A percentile compares a stretch with the other conserved stretches of the same genome.
Evolutionary conservation across 306 rosid genomes (phyloP).

Genomic region (Hippophae gyantsensis): DNA sequence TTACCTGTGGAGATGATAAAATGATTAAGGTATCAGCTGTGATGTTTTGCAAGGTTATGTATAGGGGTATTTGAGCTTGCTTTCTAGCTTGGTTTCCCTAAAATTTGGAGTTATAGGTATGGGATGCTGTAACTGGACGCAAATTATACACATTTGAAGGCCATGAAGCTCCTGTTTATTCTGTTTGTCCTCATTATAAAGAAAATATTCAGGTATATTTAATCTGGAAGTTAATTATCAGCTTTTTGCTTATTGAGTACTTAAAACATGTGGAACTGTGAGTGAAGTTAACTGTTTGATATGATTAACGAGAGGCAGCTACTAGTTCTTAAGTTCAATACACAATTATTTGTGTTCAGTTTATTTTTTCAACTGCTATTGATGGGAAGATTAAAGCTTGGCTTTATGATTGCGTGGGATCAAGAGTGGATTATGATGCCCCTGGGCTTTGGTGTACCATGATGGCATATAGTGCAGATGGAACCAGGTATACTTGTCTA

Average conservation of each 20-base stretch:
- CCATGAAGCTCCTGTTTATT: slow-evolving; percentile 42
- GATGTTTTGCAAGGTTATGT: slow-evolving; percentile 3
- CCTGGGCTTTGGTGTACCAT: slow-evolving; percentile 43
- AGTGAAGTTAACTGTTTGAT: slow-evolving; percentile 6
- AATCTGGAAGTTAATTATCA: background rate
- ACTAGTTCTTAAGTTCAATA: background rate
- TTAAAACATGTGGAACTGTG: background rate
- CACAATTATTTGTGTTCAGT: slow-evolving; percentile 19
- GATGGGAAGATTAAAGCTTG: slow-evolving; percentile 44
- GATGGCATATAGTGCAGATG: slow-evolving; percentile 44
- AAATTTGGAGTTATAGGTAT: slow-evolving; percentile 21
- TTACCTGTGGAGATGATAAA: slow-evolving; percentile 38
- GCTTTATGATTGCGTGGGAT: slow-evolving; percentile 35
- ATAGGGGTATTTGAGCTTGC: background rate
- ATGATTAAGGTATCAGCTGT: slow-evolving; percentile 29
- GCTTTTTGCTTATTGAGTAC: background rate
- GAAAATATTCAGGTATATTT: slow-evolving; percentile 32
- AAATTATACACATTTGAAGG: slow-evolving; percentile 30
- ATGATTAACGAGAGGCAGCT: slow-evolving; percentile 1
- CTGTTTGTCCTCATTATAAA: slow-evolving; percentile 37
- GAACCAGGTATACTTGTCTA: slow-evolving; percentile 23
- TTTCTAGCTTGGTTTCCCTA: background rate
- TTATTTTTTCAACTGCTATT: slow-evolving; percentile 35
- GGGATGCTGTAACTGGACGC: slow-evolving; percentile 36
- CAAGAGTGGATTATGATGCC: slow-evolving; percentile 23